phyloP scores from a whole-genome alignment of 768 basidiomycete genomes.

The Boletellus emodensis region DNA sequence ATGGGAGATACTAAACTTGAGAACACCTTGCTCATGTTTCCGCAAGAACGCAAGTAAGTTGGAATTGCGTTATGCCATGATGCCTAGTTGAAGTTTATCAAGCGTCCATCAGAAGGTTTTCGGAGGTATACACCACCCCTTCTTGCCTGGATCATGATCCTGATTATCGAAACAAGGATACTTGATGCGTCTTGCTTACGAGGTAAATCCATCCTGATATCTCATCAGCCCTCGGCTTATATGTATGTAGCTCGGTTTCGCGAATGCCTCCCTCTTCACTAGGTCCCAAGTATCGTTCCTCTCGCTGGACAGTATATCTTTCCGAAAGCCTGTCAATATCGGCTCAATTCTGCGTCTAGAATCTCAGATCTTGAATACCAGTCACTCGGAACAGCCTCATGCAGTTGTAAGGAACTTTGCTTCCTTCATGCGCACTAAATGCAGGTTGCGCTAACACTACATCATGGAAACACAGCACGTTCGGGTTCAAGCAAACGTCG shows the following conservation, averaged over 20 bases:
- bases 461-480: conserved; percentile 48
- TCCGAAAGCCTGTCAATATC: conserved; percentile 77
- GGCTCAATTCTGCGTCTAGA: conserved; percentile 75
- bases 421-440: not conserved
- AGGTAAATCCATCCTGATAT: conserved; percentile 36
- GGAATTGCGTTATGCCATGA: not conserved
- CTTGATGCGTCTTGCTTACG: conserved; percentile 67
- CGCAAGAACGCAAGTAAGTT: conserved; percentile 76
- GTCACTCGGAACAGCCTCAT: conserved; percentile 33
- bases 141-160: not conserved
- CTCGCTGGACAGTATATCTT: conserved; percentile 76
- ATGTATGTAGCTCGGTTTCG: conserved; percentile 58
- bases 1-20: conserved; percentile 73
- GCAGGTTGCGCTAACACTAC: not conserved
- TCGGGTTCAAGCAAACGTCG: conserved; percentile 66
- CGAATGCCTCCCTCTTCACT: conserved; percentile 67
- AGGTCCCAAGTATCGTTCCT: conserved; percentile 64
- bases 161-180: conserved; percentile 34
- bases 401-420: conserved; percentile 49
- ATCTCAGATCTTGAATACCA: conserved; percentile 63
- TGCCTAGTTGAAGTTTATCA: not conserved
- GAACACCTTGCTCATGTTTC: conserved; percentile 75
- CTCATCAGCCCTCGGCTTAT: not conserved
- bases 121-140: conserved; percentile 45
- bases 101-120: conserved; percentile 83